Base-by-base conservation (phyloP, 2,329 filamentous ascomycete genomes). In the Penicillium vulpinum region DNA sequence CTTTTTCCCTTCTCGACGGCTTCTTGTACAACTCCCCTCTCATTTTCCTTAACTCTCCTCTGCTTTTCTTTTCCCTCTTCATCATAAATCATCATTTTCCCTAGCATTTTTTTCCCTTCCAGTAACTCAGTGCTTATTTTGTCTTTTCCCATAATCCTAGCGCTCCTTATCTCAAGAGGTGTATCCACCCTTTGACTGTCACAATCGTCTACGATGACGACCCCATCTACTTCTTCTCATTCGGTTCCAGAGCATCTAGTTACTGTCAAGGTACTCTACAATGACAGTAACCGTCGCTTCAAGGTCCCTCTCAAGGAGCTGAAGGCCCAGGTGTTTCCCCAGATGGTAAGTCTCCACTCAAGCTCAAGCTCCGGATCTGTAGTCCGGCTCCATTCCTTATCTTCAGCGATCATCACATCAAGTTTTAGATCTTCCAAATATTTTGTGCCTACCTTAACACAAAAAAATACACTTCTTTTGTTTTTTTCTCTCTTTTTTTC, bases 301-400 rank as follows among this genome's bases (percentile, higher is more conserved):
- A 97, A 96, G 83, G 83, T 97, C 63, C 89, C 91, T 54, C 84
- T 97, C 70, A 87, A 88, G 72, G 93, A 97, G 66, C 87, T 97
- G 55, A 86, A 85, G 61, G 85, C 89, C 48, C 81, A 80, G 62
- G 82, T 86, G 45, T 85, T 99, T 38, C 91, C 92, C 67, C 81
- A 86, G 69, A 95, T 93, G 85, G 94, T 97, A 84, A 59, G 89
- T 84, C 65, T 68, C 68, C 68, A 70, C 69, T 63, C 58, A 44
- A 72, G 67, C 69, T 72, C 51, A 51, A 51, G 49, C 49, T 51
- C 69, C 69, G 65, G 63, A 62, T 55, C 49, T 60, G 49, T 67
- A 54, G 40, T 54, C 62, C 55, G 59, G 54, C 56, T 56, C 54
- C 49, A 54, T 62, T 51, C 60, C 59, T 63, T 63, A 63, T 65